Evolutionary conservation across 768 basidiomycete species (phyloP), one percentile per base, ranked within the genome.

Genomic region (Tephrocybe sp.): DNA sequence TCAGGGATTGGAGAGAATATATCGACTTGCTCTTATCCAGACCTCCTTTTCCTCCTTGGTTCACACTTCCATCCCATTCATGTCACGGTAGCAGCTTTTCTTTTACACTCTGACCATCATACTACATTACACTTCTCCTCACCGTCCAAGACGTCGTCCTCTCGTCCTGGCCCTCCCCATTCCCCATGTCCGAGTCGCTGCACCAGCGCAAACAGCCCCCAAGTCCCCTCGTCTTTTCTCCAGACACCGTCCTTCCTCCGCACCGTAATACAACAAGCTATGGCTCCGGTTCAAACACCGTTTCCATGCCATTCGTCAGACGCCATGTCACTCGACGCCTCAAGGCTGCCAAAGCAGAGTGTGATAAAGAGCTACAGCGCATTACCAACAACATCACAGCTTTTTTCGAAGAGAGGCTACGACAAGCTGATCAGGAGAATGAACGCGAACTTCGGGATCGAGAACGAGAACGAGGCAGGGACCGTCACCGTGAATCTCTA

Each of bases 281-380:
- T 67, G 73, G 72, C 43, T 82, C 83, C 5, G 76, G 75, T 45
- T 77, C 85, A 22, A 88, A 87, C 66, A 88, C 87, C 48, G 87
- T 92, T 47, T 90, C 90, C 48, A 92, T 92, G 90, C 89, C 90
- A 53, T 92, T 92, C 66, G 90, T 98, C 56, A 78, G 90, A 54
- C 83, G 92, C 49, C 95, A 98, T 73, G 92, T 98, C 62, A 92
- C 89, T 34, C 83, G 92, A 56, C 85, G 97, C 51, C 84, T 98
- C 69, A 89, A 85, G 73, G 88, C 87, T 3, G 94, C 96, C 51
- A 98, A 99, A 75, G 83, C 89, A 45, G 90, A 91, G 57, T 99
- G 96, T 76, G 93, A 99, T 81, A 90, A 89, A 75, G 93, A 97
- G 69, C 83, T 99, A 8, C 85, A 87, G 63, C 87, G 92, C 64